Evolutionary conservation across 1,284 basidiomycete genomes (phyloP), one percentile per base, ranked within the genome.

Genomic region (Sporisorium sorghi): DNA sequence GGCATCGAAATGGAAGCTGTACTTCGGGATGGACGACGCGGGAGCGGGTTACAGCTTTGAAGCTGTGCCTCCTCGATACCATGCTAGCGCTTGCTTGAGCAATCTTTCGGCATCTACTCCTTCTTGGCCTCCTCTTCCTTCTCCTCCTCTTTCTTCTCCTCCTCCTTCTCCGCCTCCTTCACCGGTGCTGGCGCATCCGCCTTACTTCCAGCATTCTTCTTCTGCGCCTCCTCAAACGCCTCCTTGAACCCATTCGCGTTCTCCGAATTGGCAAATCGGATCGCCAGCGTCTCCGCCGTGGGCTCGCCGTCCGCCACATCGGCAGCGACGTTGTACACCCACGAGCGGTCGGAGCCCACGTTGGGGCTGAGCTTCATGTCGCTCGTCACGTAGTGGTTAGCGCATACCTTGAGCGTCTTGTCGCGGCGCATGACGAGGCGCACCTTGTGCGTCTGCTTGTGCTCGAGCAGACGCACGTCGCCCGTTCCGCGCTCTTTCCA

Each of bases 371-470:
- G 91, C 83, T 88, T 91, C 93, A 99, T 99, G 73, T 97, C 94
- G 52, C 89, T 78, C 33, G 92, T 87, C 85, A 99, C 96, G 79
- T 90, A 87, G 87, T 99, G 97, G 88, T 99, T 99, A 69, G 97
- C 97, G 87, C 97, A 99, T 85, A 99, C 95, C 87, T 99, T 99
- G 86, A 95, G 89, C 49, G 97, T 99, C 91, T 98, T 98, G 89
- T 99, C 97, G 86, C 97, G 92, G 87, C 97, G 89, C 97, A 99
- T 99, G 85, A 99, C 94, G 72, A 99, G 90, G 70, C 97, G 90
- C 81, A 97, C 89, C 87, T 97, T 98, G 87, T 91, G 90, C 44
- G 91, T 92, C 50, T 71, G 89, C 86, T 92, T 94, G 88, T 97
- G 92, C 83, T 91, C 87, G 52, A 84, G 71, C 21, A 84, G 62